Evolutionary conservation across 1,139 yeast genomes (phyloP).

Genomic region (Pichia sp.): DNA sequence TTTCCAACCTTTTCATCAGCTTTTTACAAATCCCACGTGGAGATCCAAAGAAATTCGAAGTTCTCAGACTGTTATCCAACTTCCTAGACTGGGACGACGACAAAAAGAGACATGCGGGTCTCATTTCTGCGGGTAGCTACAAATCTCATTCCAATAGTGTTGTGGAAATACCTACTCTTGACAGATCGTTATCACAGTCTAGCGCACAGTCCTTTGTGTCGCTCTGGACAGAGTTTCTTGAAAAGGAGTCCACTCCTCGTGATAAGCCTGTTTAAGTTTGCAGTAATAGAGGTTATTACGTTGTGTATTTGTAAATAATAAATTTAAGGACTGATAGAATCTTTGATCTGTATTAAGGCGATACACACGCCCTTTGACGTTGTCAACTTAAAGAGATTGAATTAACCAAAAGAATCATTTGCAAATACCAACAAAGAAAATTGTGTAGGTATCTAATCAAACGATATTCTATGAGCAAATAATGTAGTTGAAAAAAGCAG

Average conservation of each 20-base stretch:
- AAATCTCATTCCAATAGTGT: slow-evolving; percentile 22
- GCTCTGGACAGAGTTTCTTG: slow-evolving; percentile 83
- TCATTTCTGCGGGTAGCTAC: slow-evolving; percentile 37
- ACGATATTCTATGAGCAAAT: too few species aligned
- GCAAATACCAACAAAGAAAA: too few species aligned
- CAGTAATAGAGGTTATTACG: too few species aligned
- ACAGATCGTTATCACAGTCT: slow-evolving; percentile 30
- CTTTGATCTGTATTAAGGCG: too few species aligned
- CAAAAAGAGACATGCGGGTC: slow-evolving; percentile 76
- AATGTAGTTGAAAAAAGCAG: too few species aligned
- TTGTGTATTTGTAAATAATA: too few species aligned
- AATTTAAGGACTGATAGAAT: too few species aligned
- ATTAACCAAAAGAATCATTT: too few species aligned
- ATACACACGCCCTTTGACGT: too few species aligned
- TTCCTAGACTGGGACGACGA: slow-evolving; percentile 85
- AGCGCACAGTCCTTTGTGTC: slow-evolving; percentile 66
- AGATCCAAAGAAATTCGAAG: slow-evolving; percentile 90
- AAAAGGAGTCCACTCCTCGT: slow-evolving; percentile 44
- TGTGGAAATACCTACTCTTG: slow-evolving; percentile 22
- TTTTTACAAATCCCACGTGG: slow-evolving; percentile 86
- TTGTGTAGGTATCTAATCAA: too few species aligned
- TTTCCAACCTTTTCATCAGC: slow-evolving; percentile 77
- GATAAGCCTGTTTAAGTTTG: neutral
- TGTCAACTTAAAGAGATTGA: too few species aligned
- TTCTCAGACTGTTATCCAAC: slow-evolving; percentile 73